Conservation (phyloP, 192 early-diverging fungal genomes). For the Chytriomyces confervae region DNA sequence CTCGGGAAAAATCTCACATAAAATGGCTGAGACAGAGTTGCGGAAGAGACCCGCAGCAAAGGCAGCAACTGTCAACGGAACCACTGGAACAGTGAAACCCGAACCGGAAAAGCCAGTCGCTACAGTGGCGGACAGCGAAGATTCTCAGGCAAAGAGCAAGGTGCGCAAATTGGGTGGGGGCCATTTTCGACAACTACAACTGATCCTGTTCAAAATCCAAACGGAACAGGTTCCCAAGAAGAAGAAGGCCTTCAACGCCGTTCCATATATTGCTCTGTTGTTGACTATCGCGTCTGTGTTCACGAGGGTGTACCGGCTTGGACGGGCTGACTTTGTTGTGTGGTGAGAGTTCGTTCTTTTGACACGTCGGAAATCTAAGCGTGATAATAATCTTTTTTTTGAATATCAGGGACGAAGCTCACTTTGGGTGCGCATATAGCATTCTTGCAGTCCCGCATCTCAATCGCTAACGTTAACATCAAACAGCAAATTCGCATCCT, state of each 20-base stretch:
- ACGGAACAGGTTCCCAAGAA: too few species aligned
- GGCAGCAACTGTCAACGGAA: conserved; percentile 24
- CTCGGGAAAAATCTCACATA: too few species aligned
- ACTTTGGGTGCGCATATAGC: conserved; percentile 55
- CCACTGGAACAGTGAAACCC: too few species aligned
- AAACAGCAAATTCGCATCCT: conserved; percentile 82
- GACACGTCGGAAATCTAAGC: not conserved
- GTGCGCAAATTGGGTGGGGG: not conserved
- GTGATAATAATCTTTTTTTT: conserved; percentile 5
- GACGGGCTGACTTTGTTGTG: conserved; percentile 49
- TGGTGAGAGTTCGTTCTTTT: conserved; percentile 40
- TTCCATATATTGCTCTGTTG: conserved; percentile 14
- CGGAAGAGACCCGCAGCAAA: not conserved
- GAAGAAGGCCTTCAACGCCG: not conserved
- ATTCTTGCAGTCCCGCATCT: too few species aligned
- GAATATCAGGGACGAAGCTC: conserved; percentile 63
- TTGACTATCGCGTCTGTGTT: conserved; percentile 43
- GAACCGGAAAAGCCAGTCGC: conserved; percentile 73
- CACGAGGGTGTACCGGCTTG: conserved; percentile 54
- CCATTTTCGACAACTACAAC: too few species aligned
- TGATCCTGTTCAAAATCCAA: too few species aligned
- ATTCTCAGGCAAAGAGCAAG: conserved; percentile 20
- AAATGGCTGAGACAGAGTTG: not conserved
- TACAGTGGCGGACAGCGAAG: conserved; percentile 58
- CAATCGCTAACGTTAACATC: not conserved